Percentiles rank a stretch among this genome's conserved stretches.
phyloP scores from a whole-genome alignment of 2,329 filamentous ascomycete genomes.

The Pseudocercospora musae region DNA sequence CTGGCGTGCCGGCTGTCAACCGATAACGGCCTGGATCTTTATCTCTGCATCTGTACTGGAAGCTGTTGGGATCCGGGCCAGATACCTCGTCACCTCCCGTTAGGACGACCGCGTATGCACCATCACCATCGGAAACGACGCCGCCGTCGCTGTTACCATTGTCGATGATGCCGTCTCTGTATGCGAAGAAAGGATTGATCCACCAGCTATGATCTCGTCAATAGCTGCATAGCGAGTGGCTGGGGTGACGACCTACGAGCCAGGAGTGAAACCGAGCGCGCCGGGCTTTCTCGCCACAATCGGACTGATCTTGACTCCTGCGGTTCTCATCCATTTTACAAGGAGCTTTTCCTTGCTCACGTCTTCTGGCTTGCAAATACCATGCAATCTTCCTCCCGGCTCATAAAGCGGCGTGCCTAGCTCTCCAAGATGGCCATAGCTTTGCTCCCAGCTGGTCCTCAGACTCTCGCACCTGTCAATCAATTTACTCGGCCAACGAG shows the following conservation, averaged over 20 bases:
- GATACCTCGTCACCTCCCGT: constrained; percentile 41
- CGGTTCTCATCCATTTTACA: constrained; percentile 34
- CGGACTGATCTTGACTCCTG: constrained; percentile 29
- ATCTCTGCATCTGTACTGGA: constrained; percentile 42
- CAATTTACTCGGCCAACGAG: constrained; percentile 46
- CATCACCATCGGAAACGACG: constrained; percentile 41
- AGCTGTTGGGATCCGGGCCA: constrained; percentile 33
- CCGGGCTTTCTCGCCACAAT: constrained; percentile 39
- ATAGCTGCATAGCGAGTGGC: not conserved
- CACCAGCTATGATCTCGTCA: constrained; percentile 42
- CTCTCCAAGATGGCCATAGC: constrained; percentile 35
- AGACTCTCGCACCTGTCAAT: constrained; percentile 46
- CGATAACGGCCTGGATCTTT: constrained; percentile 45
- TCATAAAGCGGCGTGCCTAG: constrained; percentile 44
- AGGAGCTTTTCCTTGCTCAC: constrained; percentile 38
- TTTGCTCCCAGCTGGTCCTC: constrained; percentile 38
- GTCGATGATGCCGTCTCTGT: constrained; percentile 49
- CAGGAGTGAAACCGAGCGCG: constrained; percentile 45
- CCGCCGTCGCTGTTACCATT: constrained; percentile 41
- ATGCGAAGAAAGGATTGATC: constrained; percentile 48
- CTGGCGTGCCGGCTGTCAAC: constrained; percentile 42
- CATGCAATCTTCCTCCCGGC: constrained; percentile 42
- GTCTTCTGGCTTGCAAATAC: constrained; percentile 40
- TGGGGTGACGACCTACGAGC: constrained; percentile 39
- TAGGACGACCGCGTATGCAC: constrained; percentile 47